Evolutionary conservation across 2,329 filamentous ascomycete species (phyloP).

Genomic region (Cladophialophora immunda): DNA sequence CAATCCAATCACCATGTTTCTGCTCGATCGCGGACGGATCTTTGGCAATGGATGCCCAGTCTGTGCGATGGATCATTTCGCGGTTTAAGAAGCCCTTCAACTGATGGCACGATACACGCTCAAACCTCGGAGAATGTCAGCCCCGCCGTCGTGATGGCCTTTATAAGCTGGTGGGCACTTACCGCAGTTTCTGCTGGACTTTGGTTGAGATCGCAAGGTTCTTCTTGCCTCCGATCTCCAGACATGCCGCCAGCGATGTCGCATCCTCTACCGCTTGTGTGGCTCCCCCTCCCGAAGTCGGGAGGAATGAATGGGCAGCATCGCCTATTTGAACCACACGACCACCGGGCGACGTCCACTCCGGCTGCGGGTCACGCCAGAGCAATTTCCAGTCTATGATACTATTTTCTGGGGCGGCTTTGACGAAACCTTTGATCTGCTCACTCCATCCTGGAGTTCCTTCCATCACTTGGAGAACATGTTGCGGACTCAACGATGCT

Average conservation of each 20-base stretch:
- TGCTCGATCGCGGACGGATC: constrained; percentile 9
- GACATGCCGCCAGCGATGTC: constrained; percentile 55
- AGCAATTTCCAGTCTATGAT: constrained; percentile 25
- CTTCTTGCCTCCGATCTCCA: constrained; percentile 42
- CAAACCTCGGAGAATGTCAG: constrained; percentile 10
- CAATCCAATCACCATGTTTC: constrained; percentile 12
- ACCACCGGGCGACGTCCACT: constrained; percentile 49
- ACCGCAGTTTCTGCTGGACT: constrained; percentile 44
- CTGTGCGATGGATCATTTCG: constrained; percentile 37
- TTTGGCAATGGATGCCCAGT: constrained; percentile 5
- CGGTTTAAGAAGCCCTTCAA: constrained; percentile 56
- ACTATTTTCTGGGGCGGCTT: constrained; percentile 29
- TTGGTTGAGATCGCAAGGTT: constrained; percentile 61
- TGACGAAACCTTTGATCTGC: constrained; percentile 38
- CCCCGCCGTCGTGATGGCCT: neutral
- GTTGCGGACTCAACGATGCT: constrained; percentile 46
- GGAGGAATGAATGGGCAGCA: constrained; percentile 60
- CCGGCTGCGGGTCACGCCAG: constrained; percentile 25
- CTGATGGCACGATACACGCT: constrained; percentile 58
- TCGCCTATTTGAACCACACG: constrained; percentile 59
- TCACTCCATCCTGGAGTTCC: constrained; percentile 51
- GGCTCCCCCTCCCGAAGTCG: constrained; percentile 58
- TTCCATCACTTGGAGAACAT: constrained; percentile 2
- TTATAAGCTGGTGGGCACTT: constrained; percentile 39
- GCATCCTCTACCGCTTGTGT: constrained; percentile 61